These are phyloP conservation scores for Sugiyamaella castrensis DNA, from an alignment of 1,139 yeast species.

Conservation along the genomic window DNA sequence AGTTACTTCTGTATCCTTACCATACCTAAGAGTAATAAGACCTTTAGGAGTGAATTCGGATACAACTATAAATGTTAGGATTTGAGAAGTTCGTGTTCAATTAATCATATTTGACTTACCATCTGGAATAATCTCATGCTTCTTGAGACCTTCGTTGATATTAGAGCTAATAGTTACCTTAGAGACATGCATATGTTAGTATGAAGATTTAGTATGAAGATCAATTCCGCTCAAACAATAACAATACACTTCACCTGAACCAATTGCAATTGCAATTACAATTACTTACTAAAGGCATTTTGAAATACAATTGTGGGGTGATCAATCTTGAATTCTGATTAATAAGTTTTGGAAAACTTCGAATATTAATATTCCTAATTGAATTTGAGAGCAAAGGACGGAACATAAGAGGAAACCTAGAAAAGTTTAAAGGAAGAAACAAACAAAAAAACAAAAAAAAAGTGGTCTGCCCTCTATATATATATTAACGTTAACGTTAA, in stretches of 20 bases:
- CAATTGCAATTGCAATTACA: too few species aligned
- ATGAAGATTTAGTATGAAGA: too few species aligned
- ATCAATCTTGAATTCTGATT: not conserved
- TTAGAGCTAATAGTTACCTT: slow-evolving; percentile 60
- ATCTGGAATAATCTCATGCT: slow-evolving; percentile 63
- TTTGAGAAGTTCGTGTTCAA: too few species aligned
- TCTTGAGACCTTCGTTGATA: slow-evolving; percentile 56
- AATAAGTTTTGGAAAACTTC: slow-evolving; percentile 7
- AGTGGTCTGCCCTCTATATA: too few species aligned
- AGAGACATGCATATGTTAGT: not conserved
- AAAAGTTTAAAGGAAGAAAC: not conserved
- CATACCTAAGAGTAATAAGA: slow-evolving; percentile 46
- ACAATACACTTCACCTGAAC: too few species aligned
- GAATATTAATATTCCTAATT: slow-evolving; percentile 4
- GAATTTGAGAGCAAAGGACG: slow-evolving; percentile 7
- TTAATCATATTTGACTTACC: slow-evolving; percentile 42
- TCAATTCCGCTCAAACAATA: too few species aligned
- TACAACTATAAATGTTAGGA: slow-evolving; percentile 23
- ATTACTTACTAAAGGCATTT: slow-evolving; percentile 27
- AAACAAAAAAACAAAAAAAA: not conserved
- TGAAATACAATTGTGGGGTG: slow-evolving; percentile 7
- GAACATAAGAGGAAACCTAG: not conserved
- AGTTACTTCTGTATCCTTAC: slow-evolving; percentile 60
- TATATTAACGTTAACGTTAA: not conserved
- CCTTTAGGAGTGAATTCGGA: slow-evolving; percentile 39